Percentiles rank a stretch among this genome's conserved stretches.
Conservation (phyloP, 1,284 basidiomycete species). For the Pascua guehoae region DNA sequence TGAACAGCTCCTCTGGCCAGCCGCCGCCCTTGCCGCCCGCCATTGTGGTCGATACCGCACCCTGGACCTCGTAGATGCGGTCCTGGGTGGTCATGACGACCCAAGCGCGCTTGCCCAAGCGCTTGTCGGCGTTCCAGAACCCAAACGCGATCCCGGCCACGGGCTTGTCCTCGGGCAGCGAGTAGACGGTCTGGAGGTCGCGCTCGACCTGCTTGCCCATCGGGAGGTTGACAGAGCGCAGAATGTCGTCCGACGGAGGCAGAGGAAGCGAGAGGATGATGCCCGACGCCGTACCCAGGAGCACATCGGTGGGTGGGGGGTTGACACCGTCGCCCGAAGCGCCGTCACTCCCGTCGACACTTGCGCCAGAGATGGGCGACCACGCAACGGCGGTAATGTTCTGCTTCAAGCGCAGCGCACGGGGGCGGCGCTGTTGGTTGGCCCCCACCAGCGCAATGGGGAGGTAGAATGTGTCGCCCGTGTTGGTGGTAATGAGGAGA, state of each 20-base stretch:
- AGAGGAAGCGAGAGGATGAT: slow-evolving; percentile 74
- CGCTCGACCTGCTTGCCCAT: slow-evolving; percentile 50
- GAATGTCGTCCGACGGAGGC: slow-evolving; percentile 76
- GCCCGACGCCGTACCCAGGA: slow-evolving; percentile 83
- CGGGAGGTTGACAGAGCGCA: slow-evolving; percentile 63
- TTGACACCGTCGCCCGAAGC: slow-evolving; percentile 10
- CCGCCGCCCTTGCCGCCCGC: slow-evolving; percentile 58
- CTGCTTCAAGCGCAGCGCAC: slow-evolving; percentile 77
- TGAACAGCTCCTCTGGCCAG: slow-evolving; percentile 69
- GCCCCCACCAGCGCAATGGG: slow-evolving; percentile 50
- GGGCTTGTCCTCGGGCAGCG: slow-evolving; percentile 70
- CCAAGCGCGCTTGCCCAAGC: slow-evolving; percentile 38
- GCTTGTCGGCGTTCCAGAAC: slow-evolving; percentile 47
- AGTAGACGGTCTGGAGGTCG: slow-evolving; percentile 73
- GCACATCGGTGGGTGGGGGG: slow-evolving; percentile 44
- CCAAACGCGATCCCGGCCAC: slow-evolving; percentile 80
- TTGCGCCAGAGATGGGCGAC: slow-evolving; percentile 59
- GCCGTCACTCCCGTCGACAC: slow-evolving; percentile 1
- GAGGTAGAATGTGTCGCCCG: slow-evolving; percentile 93
- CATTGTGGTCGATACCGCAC: slow-evolving; percentile 49
- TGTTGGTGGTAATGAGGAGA: slow-evolving; percentile 74
- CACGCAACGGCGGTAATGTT: slow-evolving; percentile 89
- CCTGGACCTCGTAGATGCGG: slow-evolving; percentile 87
- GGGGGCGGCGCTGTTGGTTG: slow-evolving; percentile 62
- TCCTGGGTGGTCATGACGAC: slow-evolving; percentile 83